Evolutionary conservation across 2,329 filamentous ascomycete genomes (phyloP).

Genomic region (Pseudogymnoascus sp.): DNA sequence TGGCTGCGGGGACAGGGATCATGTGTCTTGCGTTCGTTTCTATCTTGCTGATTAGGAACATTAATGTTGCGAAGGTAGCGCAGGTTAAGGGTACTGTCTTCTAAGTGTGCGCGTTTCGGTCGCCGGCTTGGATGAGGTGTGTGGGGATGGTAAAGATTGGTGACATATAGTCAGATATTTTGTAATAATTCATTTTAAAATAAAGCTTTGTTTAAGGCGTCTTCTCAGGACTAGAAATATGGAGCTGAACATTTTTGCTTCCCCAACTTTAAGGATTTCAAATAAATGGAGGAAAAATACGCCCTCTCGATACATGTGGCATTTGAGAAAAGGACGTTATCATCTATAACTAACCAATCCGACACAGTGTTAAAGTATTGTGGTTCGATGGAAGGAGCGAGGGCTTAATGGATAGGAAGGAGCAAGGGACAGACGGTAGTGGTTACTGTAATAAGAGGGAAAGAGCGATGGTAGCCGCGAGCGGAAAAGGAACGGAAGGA

Average conservation of each 20-base stretch:
- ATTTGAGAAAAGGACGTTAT: no score
- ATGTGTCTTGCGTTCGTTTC: conserved; percentile 34
- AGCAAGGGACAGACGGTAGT: background rate
- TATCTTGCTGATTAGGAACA: conserved; percentile 38
- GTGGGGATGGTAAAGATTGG: background rate
- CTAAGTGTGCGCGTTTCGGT: conserved; percentile 7
- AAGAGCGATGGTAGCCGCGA: background rate
- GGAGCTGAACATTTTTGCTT: background rate
- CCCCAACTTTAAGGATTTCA: background rate
- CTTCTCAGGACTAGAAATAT: background rate
- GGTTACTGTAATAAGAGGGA: background rate
- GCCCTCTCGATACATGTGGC: no score
- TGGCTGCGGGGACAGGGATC: conserved; percentile 41
- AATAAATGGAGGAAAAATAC: background rate
- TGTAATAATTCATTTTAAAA: background rate
- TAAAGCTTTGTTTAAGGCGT: background rate
- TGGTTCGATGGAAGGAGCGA: background rate
- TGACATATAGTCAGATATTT: background rate
- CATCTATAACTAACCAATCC: no score
- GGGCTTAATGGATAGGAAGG: background rate
- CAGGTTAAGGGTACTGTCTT: conserved; percentile 35
- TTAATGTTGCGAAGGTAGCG: conserved; percentile 36
- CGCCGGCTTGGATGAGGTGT: background rate
- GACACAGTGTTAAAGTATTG: no score
- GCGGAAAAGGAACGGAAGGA: background rate